Evolutionary conservation across 2,329 filamentous ascomycete species (phyloP), one percentile per base, ranked within the genome.

Genomic region (Gaeumannomyces sp.): DNA sequence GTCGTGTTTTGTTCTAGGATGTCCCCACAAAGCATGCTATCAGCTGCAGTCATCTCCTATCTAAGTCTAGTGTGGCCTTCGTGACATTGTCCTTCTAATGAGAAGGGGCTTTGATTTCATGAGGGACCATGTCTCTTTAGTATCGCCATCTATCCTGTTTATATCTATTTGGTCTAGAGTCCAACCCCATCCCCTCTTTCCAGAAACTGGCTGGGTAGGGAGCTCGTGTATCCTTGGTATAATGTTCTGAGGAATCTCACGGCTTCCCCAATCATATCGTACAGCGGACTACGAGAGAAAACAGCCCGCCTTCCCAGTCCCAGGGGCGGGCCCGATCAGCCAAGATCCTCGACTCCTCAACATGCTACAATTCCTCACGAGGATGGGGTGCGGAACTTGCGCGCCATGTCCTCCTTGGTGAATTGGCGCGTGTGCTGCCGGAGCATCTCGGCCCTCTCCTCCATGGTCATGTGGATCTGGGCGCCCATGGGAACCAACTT

Each of bases 401-500:
- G 74, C 45, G 70, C 73, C 66, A 91, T 88, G 66, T 90, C 89
- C 66, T 85, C 83, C 72, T 89, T 85, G 0, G 78, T 83, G 69
- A 93, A 92, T 62, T 76, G 78, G 58, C 82, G 78, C n/a, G 89
- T 91, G 76, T 89, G 87, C 25, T 78, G 80, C 68, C 80, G 82
- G 67, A 93, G 76, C 82, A 91, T 83, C 14, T 79, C 81, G 6
- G 83, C 85, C 38, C 85, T 79, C 74, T 91, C 84, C 35, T 87
- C 82, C 68, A 88, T 77, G 0, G 79, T 86, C 83, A 93, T 84
- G 7, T 78, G 76, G 57, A 89, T 85, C 77, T 93, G 91, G 57
- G 64, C 67, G 0, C 89, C 89, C 56, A 94, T 88, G 0, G 91
- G 91, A 19, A 94, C 88, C 61, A 94, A 73, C 67, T 89, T 89